Conservation (phyloP, 805 yeast species). For the Ogataea parapolymorpha region DNA sequence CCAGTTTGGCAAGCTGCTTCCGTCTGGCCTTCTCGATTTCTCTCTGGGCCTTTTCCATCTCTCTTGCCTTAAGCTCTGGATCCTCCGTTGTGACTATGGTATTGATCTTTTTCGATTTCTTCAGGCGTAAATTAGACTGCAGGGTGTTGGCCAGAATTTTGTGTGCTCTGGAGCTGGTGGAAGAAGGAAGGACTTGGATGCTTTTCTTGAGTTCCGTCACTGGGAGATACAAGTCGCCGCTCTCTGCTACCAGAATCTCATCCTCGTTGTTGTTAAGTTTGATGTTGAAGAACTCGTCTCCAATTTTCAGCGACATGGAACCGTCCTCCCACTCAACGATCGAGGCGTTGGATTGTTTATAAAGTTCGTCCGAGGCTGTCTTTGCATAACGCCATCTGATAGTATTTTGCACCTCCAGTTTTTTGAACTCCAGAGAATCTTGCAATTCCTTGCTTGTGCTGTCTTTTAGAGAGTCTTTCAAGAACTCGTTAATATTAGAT, state of each 20-base stretch:
- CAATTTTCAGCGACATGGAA: conserved; percentile 76
- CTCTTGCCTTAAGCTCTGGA: conserved; percentile 66
- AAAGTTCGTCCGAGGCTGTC: conserved; percentile 64
- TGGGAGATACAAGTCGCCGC: conserved; percentile 66
- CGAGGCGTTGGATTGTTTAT: conserved; percentile 85
- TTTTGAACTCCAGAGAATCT: conserved; percentile 39
- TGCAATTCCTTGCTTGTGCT: conserved; percentile 50
- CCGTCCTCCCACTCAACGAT: conserved; percentile 96
- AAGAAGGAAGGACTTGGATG: conserved; percentile 81
- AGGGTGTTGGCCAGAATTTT: conserved; percentile 72
- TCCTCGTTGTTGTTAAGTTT: conserved; percentile 62
- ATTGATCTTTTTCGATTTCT: conserved; percentile 46
- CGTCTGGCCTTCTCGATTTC: conserved; percentile 63
- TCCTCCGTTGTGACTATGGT: conserved; percentile 55
- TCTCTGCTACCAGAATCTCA: conserved; percentile 68
- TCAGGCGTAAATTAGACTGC: conserved; percentile 41
- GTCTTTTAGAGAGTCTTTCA: conserved; percentile 34
- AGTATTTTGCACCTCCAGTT: conserved; percentile 50
- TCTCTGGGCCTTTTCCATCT: conserved; percentile 63
- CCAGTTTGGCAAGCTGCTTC: conserved; percentile 51
- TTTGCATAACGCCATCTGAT: conserved; percentile 92
- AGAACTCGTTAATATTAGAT: conserved; percentile 48
- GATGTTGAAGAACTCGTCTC: conserved; percentile 83
- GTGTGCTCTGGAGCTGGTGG: conserved; percentile 84
- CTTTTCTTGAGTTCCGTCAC: conserved; percentile 62